Evolutionary conservation across 177 flowering plant genomes (phyloP), one percentile per base, ranked within the genome.

Genomic region (Vitis hybrid): DNA sequence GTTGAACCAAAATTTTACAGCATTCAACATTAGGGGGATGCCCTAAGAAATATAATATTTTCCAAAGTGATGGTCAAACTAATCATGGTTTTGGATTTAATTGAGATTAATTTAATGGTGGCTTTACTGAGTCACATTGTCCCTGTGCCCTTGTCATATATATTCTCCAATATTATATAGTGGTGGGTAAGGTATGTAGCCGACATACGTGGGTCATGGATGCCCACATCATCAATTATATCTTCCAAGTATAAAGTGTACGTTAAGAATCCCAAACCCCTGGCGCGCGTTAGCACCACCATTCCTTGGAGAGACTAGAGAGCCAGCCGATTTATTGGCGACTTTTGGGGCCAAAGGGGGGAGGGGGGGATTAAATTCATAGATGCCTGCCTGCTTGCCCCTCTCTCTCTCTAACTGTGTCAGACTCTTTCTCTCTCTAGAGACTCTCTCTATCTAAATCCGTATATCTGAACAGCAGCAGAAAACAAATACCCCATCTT

Each of bases 401-500:
- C 17, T 11, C 66, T 63, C 57, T 51, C 53, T 15, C 66, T 17
- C 55, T 18, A 13, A 9, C 20, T 58, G 60, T 62, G 58, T 57
- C 64, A 30, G 51, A 27, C 59, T 30, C 13, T 51, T 52, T 54
- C 57, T 54, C 15, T 54, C 15, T 54, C 15, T 54, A 54, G 15
- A 14, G 15, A 54, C 18, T 21, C 11, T 14, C 21, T 41, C 18
- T 61, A 18, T 65, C 61, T 41, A 21, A 30, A 61, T 73, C 73
- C 73, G 73, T 73, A 68, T 55, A 15, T 50, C 66, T 75, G 71
- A 53, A 27, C 51, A 48, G 53, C n/a, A 24, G 70, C 50, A 62
- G 64, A 66, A 71, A 71, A 70, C 71, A 76, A 69, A 73, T 71
- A 58, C 66, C 70, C 68, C 64, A 21, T 77, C 83, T 82, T 77